Evolutionary conservation across 257 asterid species (phyloP), one percentile per base, ranked within the genome.

Genomic region (Nicotiana tomentosiformis): DNA sequence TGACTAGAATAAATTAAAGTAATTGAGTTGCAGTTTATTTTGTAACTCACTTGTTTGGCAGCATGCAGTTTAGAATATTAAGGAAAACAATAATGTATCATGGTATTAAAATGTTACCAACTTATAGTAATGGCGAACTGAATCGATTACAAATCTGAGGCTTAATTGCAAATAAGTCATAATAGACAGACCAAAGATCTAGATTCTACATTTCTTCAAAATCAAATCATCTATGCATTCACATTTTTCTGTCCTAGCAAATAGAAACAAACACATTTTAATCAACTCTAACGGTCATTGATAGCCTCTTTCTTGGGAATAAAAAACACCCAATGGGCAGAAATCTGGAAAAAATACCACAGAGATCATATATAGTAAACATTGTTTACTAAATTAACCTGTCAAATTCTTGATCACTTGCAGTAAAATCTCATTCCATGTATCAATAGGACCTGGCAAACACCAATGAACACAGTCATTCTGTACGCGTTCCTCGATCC

Each of bases 381-480:
- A 12, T 49, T 66, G 17, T 51, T 51, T 51, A 17, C 80, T 83
- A n/a, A 20, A 60, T 26, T 61, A 35, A 64, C 76, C 82, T 3
- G 33, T 83, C 89, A 86, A 49, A 77, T 81, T 90, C 87, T 84
- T 89, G 84, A 91, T 82, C 23, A 92, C 23, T 29, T 91, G 91
- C 12, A 95, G 77, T 86, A 93, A 82, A 66, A 95, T 89, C 86
- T 90, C 91, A 67, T 95, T 93, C 99, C 99, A 95, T 0, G 95
- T 82, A 81, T 95, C 98, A 18, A 93, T 91, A 0, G 98, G 89
- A n/a, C 98, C 97, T 7, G 98, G 99, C 68, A 93, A 65, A 83
- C 99, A 95, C 98, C 99, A 95, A 80, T 95, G 99, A 70, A 93
- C 97, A 55, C 98, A 93, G 57, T 95, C 98, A 62, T 93, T 92